phyloP scores from a whole-genome alignment of 192 early-diverging fungal species.

The Mortierella alpina region DNA sequence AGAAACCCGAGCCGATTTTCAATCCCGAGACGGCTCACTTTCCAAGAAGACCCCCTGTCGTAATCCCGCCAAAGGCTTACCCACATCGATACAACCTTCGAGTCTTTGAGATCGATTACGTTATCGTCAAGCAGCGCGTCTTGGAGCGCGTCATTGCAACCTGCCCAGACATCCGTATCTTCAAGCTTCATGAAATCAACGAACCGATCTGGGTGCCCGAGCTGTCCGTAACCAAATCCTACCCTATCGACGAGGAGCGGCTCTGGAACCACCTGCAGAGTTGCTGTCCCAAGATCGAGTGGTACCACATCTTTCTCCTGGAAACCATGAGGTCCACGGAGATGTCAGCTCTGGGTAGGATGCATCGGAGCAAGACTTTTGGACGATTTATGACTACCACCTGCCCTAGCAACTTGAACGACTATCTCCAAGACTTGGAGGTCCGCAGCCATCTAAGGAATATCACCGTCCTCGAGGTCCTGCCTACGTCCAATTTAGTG shows the following conservation, averaged over 20 bases:
- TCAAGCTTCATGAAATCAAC: conserved; percentile 5
- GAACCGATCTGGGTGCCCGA: not conserved
- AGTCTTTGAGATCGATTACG: not conserved
- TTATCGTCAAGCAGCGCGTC: conserved; percentile 1
- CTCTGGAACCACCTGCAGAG: not conserved
- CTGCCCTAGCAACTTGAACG: no score
- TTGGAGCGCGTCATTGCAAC: conserved; percentile 21
- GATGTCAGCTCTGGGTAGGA: no score
- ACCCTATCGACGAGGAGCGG: not conserved
- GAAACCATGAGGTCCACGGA: no score
- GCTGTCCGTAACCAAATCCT: no score
- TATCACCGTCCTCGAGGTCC: no score
- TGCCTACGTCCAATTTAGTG: no score
- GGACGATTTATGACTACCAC: no score
- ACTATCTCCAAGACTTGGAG: no score
- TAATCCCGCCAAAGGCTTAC: conserved; percentile 10
- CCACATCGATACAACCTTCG: conserved; percentile 15
- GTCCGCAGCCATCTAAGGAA: no score
- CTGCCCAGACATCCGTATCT: conserved; percentile 22
- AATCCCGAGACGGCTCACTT: conserved; percentile 29
- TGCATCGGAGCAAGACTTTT: no score
- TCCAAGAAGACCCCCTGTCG: conserved; percentile 8
- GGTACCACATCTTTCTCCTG: not conserved
- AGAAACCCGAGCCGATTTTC: not conserved
- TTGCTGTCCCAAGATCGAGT: conserved; percentile 4